Percentiles rank a stretch among this genome's conserved stretches.
phyloP scores from a whole-genome alignment of 106 monocot species.

The Amphibolis antarctica region DNA sequence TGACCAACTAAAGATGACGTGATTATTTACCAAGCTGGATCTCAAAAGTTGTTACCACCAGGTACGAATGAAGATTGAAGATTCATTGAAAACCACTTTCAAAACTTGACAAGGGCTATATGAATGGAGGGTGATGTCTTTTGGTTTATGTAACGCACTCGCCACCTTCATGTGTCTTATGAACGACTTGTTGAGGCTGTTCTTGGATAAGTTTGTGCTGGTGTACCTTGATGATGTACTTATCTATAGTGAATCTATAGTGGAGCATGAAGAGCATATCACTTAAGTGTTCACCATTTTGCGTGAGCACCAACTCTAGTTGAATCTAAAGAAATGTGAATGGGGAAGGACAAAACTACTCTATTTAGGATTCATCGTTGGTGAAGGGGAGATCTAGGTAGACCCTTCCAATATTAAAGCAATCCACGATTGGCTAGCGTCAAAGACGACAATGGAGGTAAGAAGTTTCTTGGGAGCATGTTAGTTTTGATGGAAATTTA shows the following conservation, averaged over 20 bases:
- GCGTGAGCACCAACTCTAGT: too few relatives aligned
- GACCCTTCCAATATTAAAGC: not conserved
- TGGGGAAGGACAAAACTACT: not conserved
- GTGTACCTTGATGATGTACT: conserved; percentile 8
- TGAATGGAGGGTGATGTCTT: not conserved
- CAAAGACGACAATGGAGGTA: not conserved
- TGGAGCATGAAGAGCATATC: not conserved
- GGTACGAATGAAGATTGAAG: not conserved
- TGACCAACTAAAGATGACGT: not conserved
- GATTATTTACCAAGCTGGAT: not conserved
- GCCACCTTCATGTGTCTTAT: not conserved
- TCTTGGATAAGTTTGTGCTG: not conserved
- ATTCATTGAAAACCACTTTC: conserved; percentile 3
- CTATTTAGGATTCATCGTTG: conserved; percentile 6
- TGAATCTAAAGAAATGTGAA: conserved; percentile 1
- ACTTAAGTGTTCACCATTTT: not conserved
- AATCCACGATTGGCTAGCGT: not conserved
- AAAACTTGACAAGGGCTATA: not conserved
- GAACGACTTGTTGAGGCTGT: not conserved
- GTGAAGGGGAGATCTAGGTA: not conserved
- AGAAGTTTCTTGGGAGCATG: not conserved
- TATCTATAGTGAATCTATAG: not conserved
- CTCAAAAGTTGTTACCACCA: not conserved
- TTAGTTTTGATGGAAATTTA: not conserved
- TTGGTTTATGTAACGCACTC: not conserved